Percentiles rank a stretch among this genome's conserved stretches.
Evolutionary conservation across 169 alveolate genomes (phyloP).

Genomic region (Cryptosporidium ryanae): DNA sequence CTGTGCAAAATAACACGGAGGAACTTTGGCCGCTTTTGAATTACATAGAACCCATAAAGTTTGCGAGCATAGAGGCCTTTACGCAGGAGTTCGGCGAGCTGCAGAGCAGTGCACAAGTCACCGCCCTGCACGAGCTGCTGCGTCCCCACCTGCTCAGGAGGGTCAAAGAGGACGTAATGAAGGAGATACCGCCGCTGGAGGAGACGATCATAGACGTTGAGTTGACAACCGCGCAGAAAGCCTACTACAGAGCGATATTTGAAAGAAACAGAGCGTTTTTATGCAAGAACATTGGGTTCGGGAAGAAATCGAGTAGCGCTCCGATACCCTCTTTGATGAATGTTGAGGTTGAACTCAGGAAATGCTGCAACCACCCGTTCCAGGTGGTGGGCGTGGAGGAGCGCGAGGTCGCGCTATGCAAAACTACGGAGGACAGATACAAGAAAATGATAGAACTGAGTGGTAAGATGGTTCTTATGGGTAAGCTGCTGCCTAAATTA

Average conservation of each 20-base stretch:
- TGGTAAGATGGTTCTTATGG: conserved; percentile 86
- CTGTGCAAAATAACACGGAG: conserved; percentile 90
- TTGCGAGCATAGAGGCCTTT: conserved; percentile 83
- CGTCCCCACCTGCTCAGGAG: conserved; percentile 90
- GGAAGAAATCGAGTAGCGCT: conserved; percentile 73
- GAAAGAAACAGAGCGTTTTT: conserved; percentile 83
- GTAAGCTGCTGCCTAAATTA: conserved; percentile 85
- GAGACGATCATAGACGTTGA: conserved; percentile 94
- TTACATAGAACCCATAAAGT: conserved; percentile 87
- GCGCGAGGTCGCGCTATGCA: conserved; percentile 70
- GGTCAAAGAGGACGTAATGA: conserved; percentile 90
- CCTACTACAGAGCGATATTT: conserved; percentile 89
- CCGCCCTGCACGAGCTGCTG: conserved; percentile 82
- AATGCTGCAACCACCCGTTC: conserved; percentile 95
- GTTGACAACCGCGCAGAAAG: conserved; percentile 86
- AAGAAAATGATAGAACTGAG: conserved; percentile 84
- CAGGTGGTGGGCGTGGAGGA: conserved; percentile 91
- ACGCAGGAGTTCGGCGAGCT: conserved; percentile 85
- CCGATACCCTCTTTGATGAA: conserved; percentile 86
- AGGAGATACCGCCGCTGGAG: conserved; percentile 90
- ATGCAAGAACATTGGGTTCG: conserved; percentile 73
- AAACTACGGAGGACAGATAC: conserved; percentile 74
- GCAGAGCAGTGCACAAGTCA: conserved; percentile 83
- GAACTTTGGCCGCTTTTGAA: conserved; percentile 90
- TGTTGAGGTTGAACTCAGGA: conserved; percentile 91